Evolutionary conservation across 768 basidiomycete genomes (phyloP).

Genomic region (Daedalea quercina): DNA sequence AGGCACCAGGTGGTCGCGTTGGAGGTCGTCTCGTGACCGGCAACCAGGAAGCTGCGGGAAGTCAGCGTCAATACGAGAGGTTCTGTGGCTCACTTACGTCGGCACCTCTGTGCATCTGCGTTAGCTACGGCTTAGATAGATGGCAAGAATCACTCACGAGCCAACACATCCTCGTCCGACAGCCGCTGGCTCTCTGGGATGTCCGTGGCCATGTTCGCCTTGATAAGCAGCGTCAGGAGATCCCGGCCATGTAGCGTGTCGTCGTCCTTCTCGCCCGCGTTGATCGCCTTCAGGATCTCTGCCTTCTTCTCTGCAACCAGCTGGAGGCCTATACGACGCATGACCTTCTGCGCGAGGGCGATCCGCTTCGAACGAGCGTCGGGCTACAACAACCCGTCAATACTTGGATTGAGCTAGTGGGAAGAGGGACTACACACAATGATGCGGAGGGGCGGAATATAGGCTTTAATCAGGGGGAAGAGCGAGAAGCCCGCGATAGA

Average conservation of each 20-base stretch:
- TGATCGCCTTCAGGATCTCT: slow-evolving; percentile 19
- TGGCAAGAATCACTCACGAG: slow-evolving; percentile 31
- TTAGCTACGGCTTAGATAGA: neutral
- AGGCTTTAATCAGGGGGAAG: slow-evolving; percentile 9
- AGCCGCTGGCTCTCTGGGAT: slow-evolving; percentile 46
- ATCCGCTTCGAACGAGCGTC: slow-evolving; percentile 1
- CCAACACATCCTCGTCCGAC: slow-evolving; percentile 55
- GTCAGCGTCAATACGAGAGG: neutral
- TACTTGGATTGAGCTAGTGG: too few relatives aligned
- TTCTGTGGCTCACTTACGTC: slow-evolving; percentile 12
- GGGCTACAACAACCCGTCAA: too few relatives aligned
- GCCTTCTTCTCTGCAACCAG: slow-evolving; percentile 28
- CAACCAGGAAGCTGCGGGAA: slow-evolving; percentile 18
- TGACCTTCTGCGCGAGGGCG: slow-evolving; percentile 10
- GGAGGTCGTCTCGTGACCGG: slow-evolving; percentile 35
- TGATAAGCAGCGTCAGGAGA: slow-evolving; percentile 50
- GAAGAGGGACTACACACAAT: slow-evolving; percentile 6
- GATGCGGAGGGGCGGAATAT: slow-evolving; percentile 18
- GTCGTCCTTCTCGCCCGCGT: slow-evolving; percentile 16
- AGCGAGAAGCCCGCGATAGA: neutral
- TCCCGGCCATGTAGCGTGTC: slow-evolving; percentile 35
- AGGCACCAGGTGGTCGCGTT: slow-evolving; percentile 28
- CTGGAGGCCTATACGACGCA: slow-evolving; percentile 22
- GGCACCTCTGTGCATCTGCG: slow-evolving; percentile 16
- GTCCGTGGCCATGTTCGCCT: slow-evolving; percentile 60